Evolutionary conservation across 2,329 filamentous ascomycete species (phyloP), one percentile per base, ranked within the genome.

Genomic region (Penicillium brevicompactum): DNA sequence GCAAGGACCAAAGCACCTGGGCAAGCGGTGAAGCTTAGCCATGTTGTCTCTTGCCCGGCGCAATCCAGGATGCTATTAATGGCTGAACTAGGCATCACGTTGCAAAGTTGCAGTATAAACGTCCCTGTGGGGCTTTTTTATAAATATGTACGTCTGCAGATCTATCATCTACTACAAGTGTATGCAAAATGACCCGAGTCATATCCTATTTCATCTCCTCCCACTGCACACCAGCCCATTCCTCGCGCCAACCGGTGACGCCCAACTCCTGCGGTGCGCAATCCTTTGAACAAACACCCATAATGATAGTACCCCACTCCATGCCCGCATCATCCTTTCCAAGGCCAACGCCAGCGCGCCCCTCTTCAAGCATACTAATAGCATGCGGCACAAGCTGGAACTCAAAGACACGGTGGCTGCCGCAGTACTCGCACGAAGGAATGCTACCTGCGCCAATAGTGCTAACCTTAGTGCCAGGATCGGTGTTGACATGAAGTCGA

Each of bases 161-260:
- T 11, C 31, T 31, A 8, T 11, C 30, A 7, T 18, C 18, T 18
- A 18, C 18, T 18, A 18, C 18, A 2, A 18, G 18, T 18, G 18
- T 34, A 46, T 46, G 31, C 16, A 51, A 44, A 34, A 6, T 27
- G 24, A 27, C 24, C 24, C 24, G 3, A 8, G 24, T 27, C 24
- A 27, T 27, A 27, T 27, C n/a, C 14, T 62, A 70, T 40, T 62
- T 62, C 53, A 49, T 68, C 74, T 97, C 92, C 76, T 99, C 94
- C 94, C 93, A 99, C 75, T 99, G 94, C 61, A 97, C 94, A 6
- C 93, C 94, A n/a, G 84, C 87, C 93, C 94, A 99, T 75, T 99
- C 94, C 78, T 97, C 94, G 16, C 92, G 68, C 75, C 95, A 97
- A 1, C 87, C 90, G 0, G 87, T 84, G 67, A 86, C 82, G 0